Base-by-base conservation (phyloP, 192 early-diverging fungal species). In the Linnemannia schmuckeri region DNA sequence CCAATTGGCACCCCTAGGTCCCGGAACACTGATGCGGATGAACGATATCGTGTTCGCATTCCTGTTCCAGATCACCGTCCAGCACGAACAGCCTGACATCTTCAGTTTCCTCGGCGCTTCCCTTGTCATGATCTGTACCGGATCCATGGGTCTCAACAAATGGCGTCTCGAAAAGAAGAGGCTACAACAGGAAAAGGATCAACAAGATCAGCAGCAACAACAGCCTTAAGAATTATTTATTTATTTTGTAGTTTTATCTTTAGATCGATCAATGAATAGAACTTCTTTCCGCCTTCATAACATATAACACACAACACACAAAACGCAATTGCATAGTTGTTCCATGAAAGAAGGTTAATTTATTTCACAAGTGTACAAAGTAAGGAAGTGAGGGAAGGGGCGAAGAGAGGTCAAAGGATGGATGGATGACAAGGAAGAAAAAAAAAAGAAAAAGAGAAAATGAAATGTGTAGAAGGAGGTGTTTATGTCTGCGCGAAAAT, bases 11-110 rank as follows among this genome's bases (percentile, higher is more conserved):
- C 92, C 93, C 15, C 89, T 95, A 20, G 95, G 95, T 0, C 94
- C 94, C 0, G 95, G 91, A 18, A 93, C 94, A n/a, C 70, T 97
- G 88, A 95, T 96, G 93, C 92, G 96, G 55, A 96, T 94, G 88
- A 88, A 95, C 68, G 95, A 97, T 77, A 92, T 97, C 46, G 94
- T 96, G 4, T 95, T 96, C 90, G 94, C 95, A 22, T 96, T 96
- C 88, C 68, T 94, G 24, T 92, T 96, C 85, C 94, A 95, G 30
- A 90, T 95, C 41, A 79, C 90, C 5, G 76, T 97, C 69, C 94
- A 96, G 76, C 90, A 90, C 72, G 95, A 97, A 79, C 75, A 91
- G 5, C 95, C 95, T 1, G 89, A 90, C 42, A 44, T 89, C 41
- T 89, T 89, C 40, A 89, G 87, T 12, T 82, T 95, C 41, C 42